These are phyloP conservation scores for Sugiyamaella smithiae DNA, from an alignment of 805 yeast genomes.

Conservation along the genomic window DNA sequence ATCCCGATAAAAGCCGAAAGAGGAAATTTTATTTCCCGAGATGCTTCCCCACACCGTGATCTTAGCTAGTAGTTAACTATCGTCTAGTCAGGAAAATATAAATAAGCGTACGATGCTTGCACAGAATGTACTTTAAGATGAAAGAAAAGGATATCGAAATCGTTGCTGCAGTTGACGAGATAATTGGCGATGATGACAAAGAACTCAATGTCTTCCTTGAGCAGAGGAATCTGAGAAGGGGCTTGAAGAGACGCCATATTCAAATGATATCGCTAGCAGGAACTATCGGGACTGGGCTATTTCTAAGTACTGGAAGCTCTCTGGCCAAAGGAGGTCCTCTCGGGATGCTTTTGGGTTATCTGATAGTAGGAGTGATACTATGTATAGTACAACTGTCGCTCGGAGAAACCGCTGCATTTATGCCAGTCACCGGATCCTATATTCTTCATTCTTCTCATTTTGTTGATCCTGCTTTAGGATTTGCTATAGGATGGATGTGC, in stretches of 20 bases:
- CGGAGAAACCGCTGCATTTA: slow-evolving; percentile 66
- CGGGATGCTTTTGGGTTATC: slow-evolving; percentile 56
- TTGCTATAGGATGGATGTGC: slow-evolving; percentile 66
- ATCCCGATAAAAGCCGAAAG: too few species aligned
- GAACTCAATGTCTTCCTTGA: slow-evolving; percentile 11
- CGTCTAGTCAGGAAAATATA: too few species aligned
- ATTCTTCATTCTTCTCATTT: slow-evolving; percentile 63
- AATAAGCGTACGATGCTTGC: too few species aligned
- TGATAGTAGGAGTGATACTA: slow-evolving; percentile 68
- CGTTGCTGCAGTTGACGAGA: background rate
- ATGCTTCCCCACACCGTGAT: too few species aligned
- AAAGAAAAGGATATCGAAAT: slow-evolving; percentile 1
- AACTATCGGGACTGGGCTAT: slow-evolving; percentile 62
- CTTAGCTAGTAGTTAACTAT: too few species aligned
- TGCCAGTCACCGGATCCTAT: slow-evolving; percentile 65
- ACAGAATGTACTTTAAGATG: background rate
- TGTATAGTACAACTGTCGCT: slow-evolving; percentile 64
- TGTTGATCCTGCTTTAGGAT: slow-evolving; percentile 64
- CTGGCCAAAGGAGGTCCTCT: slow-evolving; percentile 66
- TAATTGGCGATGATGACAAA: slow-evolving; percentile 13
- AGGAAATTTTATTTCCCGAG: too few species aligned
- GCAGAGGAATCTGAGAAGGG: slow-evolving; percentile 28
- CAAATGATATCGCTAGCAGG: slow-evolving; percentile 81
- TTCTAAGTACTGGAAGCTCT: slow-evolving; percentile 74
- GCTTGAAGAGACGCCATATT: slow-evolving; percentile 55